Base-by-base conservation (phyloP, 2,329 filamentous ascomycete genomes). In the Dothideomycetidae sp. region DNA sequence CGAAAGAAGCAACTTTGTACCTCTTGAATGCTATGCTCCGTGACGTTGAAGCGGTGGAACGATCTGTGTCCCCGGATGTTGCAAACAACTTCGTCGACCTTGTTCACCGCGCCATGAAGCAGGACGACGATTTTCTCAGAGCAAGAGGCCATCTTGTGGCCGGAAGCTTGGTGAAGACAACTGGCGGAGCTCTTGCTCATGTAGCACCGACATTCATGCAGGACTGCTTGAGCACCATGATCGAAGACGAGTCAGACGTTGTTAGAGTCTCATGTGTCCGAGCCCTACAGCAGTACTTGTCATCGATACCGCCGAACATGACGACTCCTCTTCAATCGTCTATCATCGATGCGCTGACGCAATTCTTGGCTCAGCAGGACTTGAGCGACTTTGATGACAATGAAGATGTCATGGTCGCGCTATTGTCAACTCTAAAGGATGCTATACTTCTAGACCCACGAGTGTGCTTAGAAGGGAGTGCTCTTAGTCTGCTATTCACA, bases 251-350 rank as follows among this genome's bases (percentile, higher is more conserved):
- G 13, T 81, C 82, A 0, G 86, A 94, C 55, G 75, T 96, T 23
- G 88, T 96, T 30, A 83, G 90, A 56, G 86, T 93, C 12, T 78
- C 88, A 13, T 93, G 84, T 51, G 80, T 96, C 50, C 86, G 88
- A 54, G 79, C 84, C 2, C 61, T 93, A 23, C 84, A 94, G 50
- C 70, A 71, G 50, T 72, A 77, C 39, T 57, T 78, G 10, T 67
- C 70, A 36, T 60, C 68, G 18, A 56, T 78, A 31, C 64, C 70
- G 18, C 53, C 56, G 29, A 54, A 55, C 26, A 56, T 63, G 29
- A 72, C 66, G 15, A 68, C 56, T 55, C 69, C 58, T 51, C 65
- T 64, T 31, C 85, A 93, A 53, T 50, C 62, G 2, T 59, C 67
- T 4, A 70, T 79, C 33, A 67, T 80, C 42, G 58, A 62, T 2